Evolutionary conservation across 768 basidiomycete genomes (phyloP).

Genomic region (Cystobasidium onofrii): DNA sequence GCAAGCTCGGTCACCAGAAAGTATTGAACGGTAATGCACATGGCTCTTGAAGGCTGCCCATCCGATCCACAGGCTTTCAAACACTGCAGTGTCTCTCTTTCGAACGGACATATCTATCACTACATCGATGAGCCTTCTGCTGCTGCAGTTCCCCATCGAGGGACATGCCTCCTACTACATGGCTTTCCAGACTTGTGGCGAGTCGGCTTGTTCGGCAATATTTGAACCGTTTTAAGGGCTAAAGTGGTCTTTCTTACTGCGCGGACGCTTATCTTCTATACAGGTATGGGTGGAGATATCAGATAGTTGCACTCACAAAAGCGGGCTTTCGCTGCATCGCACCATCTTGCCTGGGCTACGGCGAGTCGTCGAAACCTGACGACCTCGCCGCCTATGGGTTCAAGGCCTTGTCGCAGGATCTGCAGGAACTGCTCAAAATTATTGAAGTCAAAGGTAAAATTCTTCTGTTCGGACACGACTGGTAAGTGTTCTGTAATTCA

Average conservation of each 20-base stretch:
- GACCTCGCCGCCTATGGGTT: not conserved
- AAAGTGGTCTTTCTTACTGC: too few relatives aligned
- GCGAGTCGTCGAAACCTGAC: slow-evolving; percentile 7
- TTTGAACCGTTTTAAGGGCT: not conserved
- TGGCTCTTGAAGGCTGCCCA: not conserved
- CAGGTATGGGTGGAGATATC: slow-evolving; percentile 29
- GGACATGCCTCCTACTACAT: slow-evolving; percentile 18
- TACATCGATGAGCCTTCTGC: not conserved
- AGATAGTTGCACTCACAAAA: not conserved
- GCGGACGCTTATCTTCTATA: not conserved
- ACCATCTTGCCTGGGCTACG: slow-evolving; percentile 17
- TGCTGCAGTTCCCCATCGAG: not conserved
- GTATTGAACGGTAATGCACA: too few relatives aligned
- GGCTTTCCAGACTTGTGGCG: slow-evolving; percentile 30
- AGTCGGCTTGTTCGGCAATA: not conserved
- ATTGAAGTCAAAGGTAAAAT: not conserved
- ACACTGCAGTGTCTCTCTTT: not conserved
- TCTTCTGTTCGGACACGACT: slow-evolving; percentile 26
- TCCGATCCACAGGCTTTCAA: not conserved
- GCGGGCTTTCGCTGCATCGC: slow-evolving; percentile 17
- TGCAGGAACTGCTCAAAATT: not conserved
- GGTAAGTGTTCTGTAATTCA: not conserved
- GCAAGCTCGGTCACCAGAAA: too few relatives aligned
- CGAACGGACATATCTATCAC: slow-evolving; percentile 18
- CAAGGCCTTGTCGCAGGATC: slow-evolving; percentile 2